Evolutionary conservation across 306 rosid genomes (phyloP).

Genomic region (Vigna angularis): DNA sequence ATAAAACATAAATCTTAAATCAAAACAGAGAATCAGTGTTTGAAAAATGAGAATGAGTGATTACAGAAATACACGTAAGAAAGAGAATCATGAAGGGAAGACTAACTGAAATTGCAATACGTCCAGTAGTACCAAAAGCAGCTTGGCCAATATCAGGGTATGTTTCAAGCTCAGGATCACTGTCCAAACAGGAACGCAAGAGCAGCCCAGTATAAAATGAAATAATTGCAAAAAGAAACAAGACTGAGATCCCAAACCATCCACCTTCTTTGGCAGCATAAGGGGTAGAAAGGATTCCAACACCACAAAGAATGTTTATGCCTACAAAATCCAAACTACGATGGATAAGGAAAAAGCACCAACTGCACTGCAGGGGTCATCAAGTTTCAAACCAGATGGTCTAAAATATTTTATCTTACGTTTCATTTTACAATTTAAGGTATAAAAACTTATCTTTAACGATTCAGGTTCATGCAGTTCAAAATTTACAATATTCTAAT

Average conservation of each 20-base stretch:
- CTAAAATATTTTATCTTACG: background rate
- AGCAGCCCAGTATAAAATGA: slow-evolving; percentile 96
- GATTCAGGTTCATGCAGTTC: background rate
- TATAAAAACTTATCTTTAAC: background rate
- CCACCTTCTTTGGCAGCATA: slow-evolving; percentile 91
- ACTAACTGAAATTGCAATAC: slow-evolving; percentile 83
- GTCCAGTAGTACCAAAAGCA: slow-evolving; percentile 86
- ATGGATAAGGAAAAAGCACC: slow-evolving; percentile 12
- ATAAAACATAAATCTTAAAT: background rate
- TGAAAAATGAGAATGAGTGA: background rate
- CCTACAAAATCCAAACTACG: slow-evolving; percentile 64
- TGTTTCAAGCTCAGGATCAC: slow-evolving; percentile 93
- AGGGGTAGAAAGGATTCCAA: slow-evolving; percentile 95
- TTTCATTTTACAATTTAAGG: background rate
- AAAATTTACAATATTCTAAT: background rate
- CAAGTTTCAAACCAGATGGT: background rate
- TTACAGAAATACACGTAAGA: background rate
- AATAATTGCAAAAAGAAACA: slow-evolving; percentile 74
- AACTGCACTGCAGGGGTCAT: background rate
- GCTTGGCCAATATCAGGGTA: slow-evolving; percentile 98
- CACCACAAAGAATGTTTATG: slow-evolving; percentile 92
- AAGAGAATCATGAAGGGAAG: background rate
- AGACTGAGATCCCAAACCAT: slow-evolving; percentile 78
- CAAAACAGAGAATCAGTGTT: background rate
- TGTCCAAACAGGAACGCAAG: slow-evolving; percentile 85